phyloP scores from a whole-genome alignment of 768 basidiomycete species.

The Kwoniella dejecticola region DNA sequence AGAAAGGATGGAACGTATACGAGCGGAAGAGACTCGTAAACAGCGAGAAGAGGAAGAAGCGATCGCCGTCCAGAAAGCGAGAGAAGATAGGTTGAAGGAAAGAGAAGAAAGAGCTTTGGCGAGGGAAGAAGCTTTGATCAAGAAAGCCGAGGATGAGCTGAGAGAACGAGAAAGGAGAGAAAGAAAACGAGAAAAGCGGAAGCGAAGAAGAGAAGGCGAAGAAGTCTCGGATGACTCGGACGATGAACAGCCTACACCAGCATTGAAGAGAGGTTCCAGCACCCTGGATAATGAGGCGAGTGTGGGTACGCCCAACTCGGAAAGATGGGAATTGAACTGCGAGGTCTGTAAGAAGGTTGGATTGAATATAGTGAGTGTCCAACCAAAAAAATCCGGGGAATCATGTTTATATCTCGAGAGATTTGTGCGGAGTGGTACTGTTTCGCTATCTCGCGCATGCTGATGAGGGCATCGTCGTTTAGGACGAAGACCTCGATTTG shows the following conservation, averaged over 20 bases:
- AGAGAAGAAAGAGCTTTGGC: constrained; percentile 47
- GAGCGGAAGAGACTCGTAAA: constrained; percentile 40
- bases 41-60: constrained; percentile 34
- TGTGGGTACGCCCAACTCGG: constrained; percentile 39
- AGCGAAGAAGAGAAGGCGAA: constrained; percentile 38
- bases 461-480: neutral
- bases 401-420: constrained; percentile 8
- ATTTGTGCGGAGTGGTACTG: too few relatives aligned
- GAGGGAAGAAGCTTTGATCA: constrained; percentile 53
- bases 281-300: constrained; percentile 1
- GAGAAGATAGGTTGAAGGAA: constrained; percentile 51
- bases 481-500: constrained; percentile 80
- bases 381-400: too few relatives aligned
- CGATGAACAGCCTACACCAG: constrained; percentile 11
- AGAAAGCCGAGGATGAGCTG: constrained; percentile 41
- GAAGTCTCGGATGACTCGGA: constrained; percentile 24
- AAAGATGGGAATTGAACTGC: constrained; percentile 84
- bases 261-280: neutral
- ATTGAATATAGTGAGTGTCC: constrained; percentile 66
- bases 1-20: constrained; percentile 50
- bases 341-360: constrained; percentile 77
- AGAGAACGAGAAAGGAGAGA: constrained; percentile 45
- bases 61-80: constrained; percentile 38
- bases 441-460: too few relatives aligned
- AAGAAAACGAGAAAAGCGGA: constrained; percentile 35